Base-by-base conservation (phyloP, 345 rosid species). In the Eucalyptus curtisii region DNA sequence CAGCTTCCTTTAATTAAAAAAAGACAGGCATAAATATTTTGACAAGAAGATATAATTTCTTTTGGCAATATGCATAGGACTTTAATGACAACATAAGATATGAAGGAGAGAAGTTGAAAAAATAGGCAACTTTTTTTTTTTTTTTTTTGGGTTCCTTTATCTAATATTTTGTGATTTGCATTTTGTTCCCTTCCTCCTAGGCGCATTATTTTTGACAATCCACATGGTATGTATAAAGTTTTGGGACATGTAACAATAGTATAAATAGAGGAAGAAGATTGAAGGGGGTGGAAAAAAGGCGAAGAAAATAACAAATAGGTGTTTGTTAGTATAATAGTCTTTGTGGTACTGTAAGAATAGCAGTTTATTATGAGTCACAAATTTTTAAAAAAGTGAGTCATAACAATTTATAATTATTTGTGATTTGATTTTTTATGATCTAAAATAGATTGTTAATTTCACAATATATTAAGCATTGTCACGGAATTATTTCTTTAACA, bases 321-420 rank as follows among this genome's bases (percentile, higher is more conserved):
- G 2, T 52, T 52, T 52, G 0, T 25, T 52, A 52, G 5, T 4
- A 1, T 52, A 52, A 52, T 8, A 20, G 25, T 52, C 0, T 52
- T 52, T 52, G 4, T 6, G 25, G 5, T 52, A 52, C 0, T 8
- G 0, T 52, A 1, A 52, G 25, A 20, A 20, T 52, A 49, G 14
- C 7, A 49, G 16, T 49, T 1, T 14, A 14, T 14, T 5, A 0
- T 14, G 3, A 49, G 1, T 49, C 7, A 14, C 7, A 5, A 14
- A 49, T 49, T 49, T 3, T 49, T 14, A 1, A 49, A 49, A 49
- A 49, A 49, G 0, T 49, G 2, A 5, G 3, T 49, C 7, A 49
- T 1, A 14, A 49, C 1, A 49, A 49, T 49, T 49, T 49, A 49
- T 14, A 14, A 49, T 49, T 14, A 49, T 49, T 49, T 49, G 3